These are phyloP conservation scores for Laburnicola sp. DNA, from an alignment of 2,329 filamentous ascomycete genomes.

Conservation along the genomic window DNA sequence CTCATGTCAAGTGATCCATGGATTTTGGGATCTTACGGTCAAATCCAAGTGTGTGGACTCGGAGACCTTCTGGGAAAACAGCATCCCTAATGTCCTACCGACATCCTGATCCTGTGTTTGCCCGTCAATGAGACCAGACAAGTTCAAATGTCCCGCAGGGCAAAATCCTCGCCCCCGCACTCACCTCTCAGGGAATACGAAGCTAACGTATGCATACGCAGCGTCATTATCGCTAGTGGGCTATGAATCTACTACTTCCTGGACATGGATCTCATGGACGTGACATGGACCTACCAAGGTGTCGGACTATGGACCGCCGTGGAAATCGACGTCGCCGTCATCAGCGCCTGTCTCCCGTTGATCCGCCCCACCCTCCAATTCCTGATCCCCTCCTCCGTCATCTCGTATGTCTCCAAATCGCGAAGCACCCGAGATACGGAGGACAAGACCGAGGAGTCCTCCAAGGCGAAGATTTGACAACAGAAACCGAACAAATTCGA, in stretches of 20 bases:
- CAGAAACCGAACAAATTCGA: neutral
- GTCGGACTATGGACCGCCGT: neutral
- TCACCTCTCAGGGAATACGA: neutral
- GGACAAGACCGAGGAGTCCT: neutral
- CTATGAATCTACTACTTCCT: neutral
- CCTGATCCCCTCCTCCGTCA: neutral
- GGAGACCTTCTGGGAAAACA: neutral
- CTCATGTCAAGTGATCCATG: neutral
- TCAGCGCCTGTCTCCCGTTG: neutral
- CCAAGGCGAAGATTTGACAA: neutral
- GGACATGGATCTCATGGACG: neutral
- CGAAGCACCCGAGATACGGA: neutral
- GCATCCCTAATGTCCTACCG: neutral
- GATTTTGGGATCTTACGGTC: neutral
- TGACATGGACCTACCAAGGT: neutral
- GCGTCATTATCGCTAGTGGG: neutral
- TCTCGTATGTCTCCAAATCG: neutral
- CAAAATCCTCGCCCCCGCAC: neutral
- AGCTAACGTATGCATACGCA: neutral
- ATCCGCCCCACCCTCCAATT: neutral
- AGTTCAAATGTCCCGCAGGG: neutral
- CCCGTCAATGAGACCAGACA: neutral
- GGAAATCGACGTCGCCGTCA: neutral
- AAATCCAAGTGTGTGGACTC: neutral
- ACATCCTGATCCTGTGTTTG: neutral